Percentiles rank a stretch among this genome's conserved stretches.
These are phyloP conservation scores for Penicillium diatomitis DNA, from an alignment of 495 filamentous ascomycete species.

Conservation along the genomic window DNA sequence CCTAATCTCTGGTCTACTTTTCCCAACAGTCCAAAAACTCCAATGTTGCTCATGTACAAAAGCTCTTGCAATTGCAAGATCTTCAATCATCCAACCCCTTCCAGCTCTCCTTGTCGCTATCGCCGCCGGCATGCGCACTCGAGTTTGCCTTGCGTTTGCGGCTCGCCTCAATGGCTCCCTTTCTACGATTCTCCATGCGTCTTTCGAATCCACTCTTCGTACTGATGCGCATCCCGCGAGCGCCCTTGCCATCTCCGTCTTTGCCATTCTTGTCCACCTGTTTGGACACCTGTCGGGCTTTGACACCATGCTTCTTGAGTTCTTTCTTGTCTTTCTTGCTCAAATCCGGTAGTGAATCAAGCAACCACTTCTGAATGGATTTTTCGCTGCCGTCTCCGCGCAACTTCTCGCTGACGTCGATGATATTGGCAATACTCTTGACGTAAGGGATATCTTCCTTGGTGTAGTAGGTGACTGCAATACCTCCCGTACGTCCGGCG, in stretches of 20 bases:
- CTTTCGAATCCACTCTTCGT: slow-evolving; percentile 89
- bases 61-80: background rate
- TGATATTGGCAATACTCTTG: slow-evolving; percentile 88
- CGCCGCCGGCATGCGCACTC: slow-evolving; percentile 26
- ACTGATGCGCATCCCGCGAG: slow-evolving; percentile 56
- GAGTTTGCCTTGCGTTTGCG: slow-evolving; percentile 45
- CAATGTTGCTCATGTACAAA: slow-evolving; percentile 1
- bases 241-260: slow-evolving; percentile 30
- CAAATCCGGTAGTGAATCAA: slow-evolving; percentile 76
- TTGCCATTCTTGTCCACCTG: slow-evolving; percentile 23
- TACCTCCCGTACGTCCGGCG: slow-evolving; percentile 77
- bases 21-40: background rate
- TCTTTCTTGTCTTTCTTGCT: slow-evolving; percentile 74
- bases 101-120: slow-evolving; percentile 43
- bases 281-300: slow-evolving; percentile 49
- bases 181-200: slow-evolving; percentile 63
- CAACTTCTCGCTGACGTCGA: slow-evolving; percentile 67
- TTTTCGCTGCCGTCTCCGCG: slow-evolving; percentile 33
- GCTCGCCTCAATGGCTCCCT: slow-evolving; percentile 63
- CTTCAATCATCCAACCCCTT: slow-evolving; percentile 53
- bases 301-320: slow-evolving; percentile 74
- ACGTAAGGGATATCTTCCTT: slow-evolving; percentile 88
- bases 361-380: slow-evolving; percentile 73
- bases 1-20: background rate
- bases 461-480: slow-evolving; percentile 92